Evolutionary conservation across 1,284 basidiomycete genomes (phyloP).

Genomic region (Heterobasidion parviporum): DNA sequence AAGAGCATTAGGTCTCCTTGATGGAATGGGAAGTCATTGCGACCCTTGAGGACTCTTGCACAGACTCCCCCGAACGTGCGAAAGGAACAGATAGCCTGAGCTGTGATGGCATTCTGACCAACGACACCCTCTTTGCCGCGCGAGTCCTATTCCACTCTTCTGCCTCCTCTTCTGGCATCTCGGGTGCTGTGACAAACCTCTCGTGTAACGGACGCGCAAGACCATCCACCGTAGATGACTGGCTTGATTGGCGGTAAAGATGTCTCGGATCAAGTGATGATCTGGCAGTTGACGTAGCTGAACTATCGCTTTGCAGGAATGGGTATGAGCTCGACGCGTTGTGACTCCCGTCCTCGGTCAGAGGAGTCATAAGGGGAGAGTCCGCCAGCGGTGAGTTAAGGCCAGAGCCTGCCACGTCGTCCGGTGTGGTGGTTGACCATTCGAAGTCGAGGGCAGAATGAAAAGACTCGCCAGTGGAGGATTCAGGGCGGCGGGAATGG

Average conservation of each 20-base stretch:
- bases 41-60: conserved; percentile 1
- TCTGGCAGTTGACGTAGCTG: neutral
- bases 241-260: neutral
- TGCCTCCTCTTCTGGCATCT: conserved; percentile 52
- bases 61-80: conserved; percentile 16
- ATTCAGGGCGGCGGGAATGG: conserved; percentile 26
- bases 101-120: conserved; percentile 62
- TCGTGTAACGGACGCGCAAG: conserved; percentile 32
- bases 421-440: conserved; percentile 23
- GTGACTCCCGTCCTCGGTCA: conserved; percentile 6
- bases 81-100: conserved; percentile 30
- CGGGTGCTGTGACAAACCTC: conserved; percentile 33
- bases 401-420: conserved; percentile 27
- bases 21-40: conserved; percentile 4
- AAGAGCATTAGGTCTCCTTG: neutral
- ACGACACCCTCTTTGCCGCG: conserved; percentile 74
- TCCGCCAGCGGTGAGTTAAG: conserved; percentile 57
- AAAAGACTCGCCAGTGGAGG: conserved; percentile 51
- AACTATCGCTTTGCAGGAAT: neutral
- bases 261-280: neutral
- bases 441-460: conserved; percentile 54
- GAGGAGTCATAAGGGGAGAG: conserved; percentile 23
- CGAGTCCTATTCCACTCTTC: conserved; percentile 82
- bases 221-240: neutral
- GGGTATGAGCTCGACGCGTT: neutral